These are phyloP conservation scores for Aspergillus sclerotialis DNA, from an alignment of 2,329 filamentous ascomycete genomes.

Conservation along the genomic window DNA sequence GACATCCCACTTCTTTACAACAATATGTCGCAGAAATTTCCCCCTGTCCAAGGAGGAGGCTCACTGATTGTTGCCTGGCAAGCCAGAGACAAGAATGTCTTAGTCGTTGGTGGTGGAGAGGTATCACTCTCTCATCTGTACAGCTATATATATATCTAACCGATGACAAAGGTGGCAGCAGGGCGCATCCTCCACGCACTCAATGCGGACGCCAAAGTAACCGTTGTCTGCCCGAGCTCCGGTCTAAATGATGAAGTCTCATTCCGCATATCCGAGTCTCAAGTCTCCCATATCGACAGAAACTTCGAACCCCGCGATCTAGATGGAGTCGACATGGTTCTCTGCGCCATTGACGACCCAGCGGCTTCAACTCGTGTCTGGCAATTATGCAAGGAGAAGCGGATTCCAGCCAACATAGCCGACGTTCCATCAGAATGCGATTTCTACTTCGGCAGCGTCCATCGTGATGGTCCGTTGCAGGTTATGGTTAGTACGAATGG, in stretches of 20 bases:
- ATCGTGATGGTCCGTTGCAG: conserved; percentile 90
- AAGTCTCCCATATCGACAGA: conserved; percentile 75
- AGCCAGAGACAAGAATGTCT: conserved; percentile 75
- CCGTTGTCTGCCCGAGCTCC: conserved; percentile 69
- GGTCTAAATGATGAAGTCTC: conserved; percentile 86
- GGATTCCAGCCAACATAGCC: conserved; percentile 88
- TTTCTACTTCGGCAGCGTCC: conserved; percentile 95
- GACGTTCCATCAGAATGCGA: conserved; percentile 96
- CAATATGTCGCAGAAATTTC: conserved; percentile 54
- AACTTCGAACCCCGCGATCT: conserved; percentile 83
- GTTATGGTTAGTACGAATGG: conserved; percentile 99
- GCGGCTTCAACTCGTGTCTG: conserved; percentile 84
- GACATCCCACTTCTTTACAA: conserved; percentile 6
- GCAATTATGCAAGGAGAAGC: conserved; percentile 81
- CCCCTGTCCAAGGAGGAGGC: conserved; percentile 78
- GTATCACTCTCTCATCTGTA: conserved; percentile 40
- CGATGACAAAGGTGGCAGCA: conserved; percentile 69
- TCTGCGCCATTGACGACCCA: conserved; percentile 89
- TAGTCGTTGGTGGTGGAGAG: conserved; percentile 95
- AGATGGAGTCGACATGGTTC: conserved; percentile 74
- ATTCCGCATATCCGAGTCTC: conserved; percentile 65
- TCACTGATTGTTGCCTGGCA: conserved; percentile 96
- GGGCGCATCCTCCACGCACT: conserved; percentile 90
- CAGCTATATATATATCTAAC: conserved; percentile 8
- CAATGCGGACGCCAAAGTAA: conserved; percentile 88